Evolutionary conservation across 2,329 filamentous ascomycete genomes (phyloP).

Genomic region (Aspergillus phoenicis): DNA sequence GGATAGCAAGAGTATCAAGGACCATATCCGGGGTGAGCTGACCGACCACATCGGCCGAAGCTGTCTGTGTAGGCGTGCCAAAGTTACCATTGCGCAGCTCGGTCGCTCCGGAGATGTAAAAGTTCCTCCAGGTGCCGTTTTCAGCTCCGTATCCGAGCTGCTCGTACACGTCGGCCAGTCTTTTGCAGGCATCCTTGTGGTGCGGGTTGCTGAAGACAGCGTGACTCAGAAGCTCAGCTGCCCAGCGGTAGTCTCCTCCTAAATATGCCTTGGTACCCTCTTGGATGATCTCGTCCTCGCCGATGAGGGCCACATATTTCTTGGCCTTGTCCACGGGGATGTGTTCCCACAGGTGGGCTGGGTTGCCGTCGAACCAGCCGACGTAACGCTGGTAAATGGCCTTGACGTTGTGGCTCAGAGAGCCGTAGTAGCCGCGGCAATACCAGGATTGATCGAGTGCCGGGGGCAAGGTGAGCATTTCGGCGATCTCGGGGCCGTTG

Average conservation of each 20-base stretch:
- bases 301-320: constrained; percentile 27
- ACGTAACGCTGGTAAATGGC: constrained; percentile 40
- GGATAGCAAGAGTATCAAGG: constrained; percentile 8
- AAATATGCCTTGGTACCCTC: neutral
- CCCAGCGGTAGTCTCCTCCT: constrained; percentile 40
- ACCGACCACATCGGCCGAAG: neutral
- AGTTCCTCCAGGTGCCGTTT: constrained; percentile 48
- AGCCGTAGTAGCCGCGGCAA: constrained; percentile 42
- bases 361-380: constrained; percentile 38
- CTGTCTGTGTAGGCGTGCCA: neutral
- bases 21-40: constrained; percentile 13
- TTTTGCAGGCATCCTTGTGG: constrained; percentile 17
- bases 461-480: constrained; percentile 36
- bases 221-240: constrained; percentile 42
- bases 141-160: constrained; percentile 41
- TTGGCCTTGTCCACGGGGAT: constrained; percentile 35
- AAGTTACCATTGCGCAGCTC: constrained; percentile 24
- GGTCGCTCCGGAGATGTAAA: constrained; percentile 38
- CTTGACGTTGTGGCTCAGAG: constrained; percentile 44
- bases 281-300: constrained; percentile 24
- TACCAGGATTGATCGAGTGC: constrained; percentile 32
- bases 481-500: constrained; percentile 43
- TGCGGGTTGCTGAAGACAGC: constrained; percentile 33
- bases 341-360: constrained; percentile 41
- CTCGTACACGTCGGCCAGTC: constrained; percentile 37